phyloP scores from a whole-genome alignment of 2,329 filamentous ascomycete species.

The Colletotrichum shisoi region DNA sequence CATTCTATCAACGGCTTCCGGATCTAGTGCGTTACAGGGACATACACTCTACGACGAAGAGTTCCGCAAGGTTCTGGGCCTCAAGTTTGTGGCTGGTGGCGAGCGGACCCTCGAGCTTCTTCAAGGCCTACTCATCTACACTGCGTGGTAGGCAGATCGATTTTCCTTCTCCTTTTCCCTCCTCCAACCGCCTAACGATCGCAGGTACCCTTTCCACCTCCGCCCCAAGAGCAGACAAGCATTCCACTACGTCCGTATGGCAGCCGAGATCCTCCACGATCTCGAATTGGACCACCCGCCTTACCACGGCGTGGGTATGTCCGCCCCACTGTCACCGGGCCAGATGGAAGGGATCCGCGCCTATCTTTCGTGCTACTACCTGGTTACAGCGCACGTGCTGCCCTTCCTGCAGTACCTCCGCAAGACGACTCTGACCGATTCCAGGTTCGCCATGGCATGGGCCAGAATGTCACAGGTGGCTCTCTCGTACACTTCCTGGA shows the following conservation, averaged over 20 bases:
- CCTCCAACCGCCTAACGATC: constrained; percentile 13
- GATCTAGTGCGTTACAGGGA: constrained; percentile 58
- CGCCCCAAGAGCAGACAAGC: constrained; percentile 60
- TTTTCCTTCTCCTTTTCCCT: neutral
- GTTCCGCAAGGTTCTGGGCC: constrained; percentile 63
- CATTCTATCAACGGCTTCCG: constrained; percentile 61
- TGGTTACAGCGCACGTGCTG: constrained; percentile 52
- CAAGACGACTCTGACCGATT: constrained; percentile 26
- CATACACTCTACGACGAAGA: constrained; percentile 65
- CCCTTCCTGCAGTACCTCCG: constrained; percentile 33
- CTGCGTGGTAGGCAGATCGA: constrained; percentile 57
- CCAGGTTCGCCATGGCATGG: constrained; percentile 54
- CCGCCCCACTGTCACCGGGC: constrained; percentile 42
- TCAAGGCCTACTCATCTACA: constrained; percentile 65
- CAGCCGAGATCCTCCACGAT: constrained; percentile 58
- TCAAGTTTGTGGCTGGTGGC: constrained; percentile 64
- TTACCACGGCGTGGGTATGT: constrained; percentile 40
- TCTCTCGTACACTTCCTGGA: constrained; percentile 53
- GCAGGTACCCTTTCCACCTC: constrained; percentile 64
- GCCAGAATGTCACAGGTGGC: constrained; percentile 45
- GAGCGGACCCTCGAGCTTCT: constrained; percentile 66
- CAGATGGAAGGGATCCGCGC: constrained; percentile 56
- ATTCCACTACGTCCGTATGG: constrained; percentile 62
- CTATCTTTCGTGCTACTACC: constrained; percentile 57
- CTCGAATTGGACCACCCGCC: constrained; percentile 58